Base-by-base conservation (phyloP, 352 stramenopile genomes). In the Phytophthora pinifolia region DNA sequence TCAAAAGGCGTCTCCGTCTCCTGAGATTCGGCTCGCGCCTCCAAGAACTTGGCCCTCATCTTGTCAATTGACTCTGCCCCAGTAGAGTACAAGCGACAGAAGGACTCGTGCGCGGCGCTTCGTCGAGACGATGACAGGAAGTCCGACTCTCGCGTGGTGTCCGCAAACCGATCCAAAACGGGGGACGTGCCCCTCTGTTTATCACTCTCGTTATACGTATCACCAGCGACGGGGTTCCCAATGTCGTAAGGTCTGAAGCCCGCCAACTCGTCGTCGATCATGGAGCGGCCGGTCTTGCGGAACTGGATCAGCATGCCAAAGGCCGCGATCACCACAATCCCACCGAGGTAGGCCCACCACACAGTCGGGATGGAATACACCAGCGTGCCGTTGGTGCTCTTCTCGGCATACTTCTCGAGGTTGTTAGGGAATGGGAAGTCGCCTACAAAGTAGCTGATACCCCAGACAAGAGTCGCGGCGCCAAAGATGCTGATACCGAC, bases 261-360 rank as follows among this genome's bases (percentile, higher is more conserved):
- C 27, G 41, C 31, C 14, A 59, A 62, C 33, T 68, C 59, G 31
- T 72, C 44, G 20, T 75, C 52, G 2, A 61, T 31, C 2, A 44
- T 25, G 14, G 36, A 53, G 12, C 61, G 55, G 10, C 54, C 41
- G 3, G 61, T 71, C 47, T 67, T 71, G 6, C 30, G 36, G 31
- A 70, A 73, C 47, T 76, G 72, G 8, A 78, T 51, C 33, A 67
- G 42, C 46, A 65, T 59, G 3, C 65, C 67, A n/a, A 81, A 35
- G 7, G 43, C 45, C 3, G 54, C 52, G 10, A 81, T 50, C 33
- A 74, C 45, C 10, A 76, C 49, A 36, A 68, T 76, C 22, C 64
- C 69, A 29, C 25, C 58, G 18, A 77, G 50, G 35, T 81, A 81
- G 12, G 20, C 67, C 70, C 70, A 79, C 64, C 65, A 76, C 2